phyloP scores from a whole-genome alignment of 768 basidiomycete species.

The Mrakia frigida region DNA sequence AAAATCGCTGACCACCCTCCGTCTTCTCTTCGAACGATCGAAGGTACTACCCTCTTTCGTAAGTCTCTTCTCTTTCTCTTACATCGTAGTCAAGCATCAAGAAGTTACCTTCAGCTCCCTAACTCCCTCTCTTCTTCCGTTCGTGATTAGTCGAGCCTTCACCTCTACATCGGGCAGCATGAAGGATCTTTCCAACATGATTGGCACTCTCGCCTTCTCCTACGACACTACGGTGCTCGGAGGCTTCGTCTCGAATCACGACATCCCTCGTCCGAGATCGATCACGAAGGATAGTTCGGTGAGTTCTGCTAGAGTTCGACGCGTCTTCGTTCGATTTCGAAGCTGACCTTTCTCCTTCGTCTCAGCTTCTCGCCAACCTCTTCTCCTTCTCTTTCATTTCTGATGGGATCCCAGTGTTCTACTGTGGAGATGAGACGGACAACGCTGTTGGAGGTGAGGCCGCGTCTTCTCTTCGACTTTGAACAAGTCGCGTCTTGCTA shows the following conservation, averaged over 20 bases:
- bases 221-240: constrained; percentile 44
- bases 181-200: constrained; percentile 38
- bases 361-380: constrained; percentile 13
- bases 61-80: background rate
- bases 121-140: background rate
- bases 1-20: too few species aligned
- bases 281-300: background rate
- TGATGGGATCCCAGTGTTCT: constrained; percentile 25
- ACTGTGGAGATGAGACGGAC: constrained; percentile 26
- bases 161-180: constrained; percentile 38
- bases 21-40: too few species aligned
- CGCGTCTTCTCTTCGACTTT: background rate
- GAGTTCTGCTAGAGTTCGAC: background rate
- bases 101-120: background rate
- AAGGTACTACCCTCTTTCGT: constrained; percentile 41
- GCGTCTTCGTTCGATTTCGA: background rate
- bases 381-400: constrained; percentile 2
- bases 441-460: constrained; percentile 12
- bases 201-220: constrained; percentile 35
- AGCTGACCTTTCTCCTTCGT: background rate
- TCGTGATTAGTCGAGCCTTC: constrained; percentile 38
- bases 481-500: background rate
- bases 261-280: background rate
- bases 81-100: background rate
- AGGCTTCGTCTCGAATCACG: constrained; percentile 37